A percentile compares a stretch with the other conserved stretches of the same genome.
Evolutionary conservation across 352 stramenopile species (phyloP).

Genomic region (Phytophthora sansomeana): DNA sequence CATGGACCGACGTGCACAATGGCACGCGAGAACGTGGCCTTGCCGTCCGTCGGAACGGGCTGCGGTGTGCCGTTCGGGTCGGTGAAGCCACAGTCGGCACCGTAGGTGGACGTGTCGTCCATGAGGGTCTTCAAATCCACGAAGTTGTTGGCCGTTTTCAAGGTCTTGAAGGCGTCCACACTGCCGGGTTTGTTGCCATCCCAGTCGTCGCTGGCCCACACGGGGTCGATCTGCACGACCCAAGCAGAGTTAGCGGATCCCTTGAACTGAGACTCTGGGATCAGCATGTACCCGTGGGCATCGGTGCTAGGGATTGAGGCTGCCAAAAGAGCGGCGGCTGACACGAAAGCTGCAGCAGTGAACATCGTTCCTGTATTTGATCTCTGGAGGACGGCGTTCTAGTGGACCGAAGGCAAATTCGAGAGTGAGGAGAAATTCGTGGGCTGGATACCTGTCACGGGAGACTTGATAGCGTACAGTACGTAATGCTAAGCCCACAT

Average conservation of each 20-base stretch:
- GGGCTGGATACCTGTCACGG: background rate
- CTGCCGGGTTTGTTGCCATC: conserved; percentile 19
- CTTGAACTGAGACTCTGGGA: conserved; percentile 29
- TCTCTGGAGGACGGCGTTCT: background rate
- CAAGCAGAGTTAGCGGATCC: conserved; percentile 29
- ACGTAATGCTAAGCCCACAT: conserved; percentile 9
- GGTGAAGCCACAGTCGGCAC: conserved; percentile 34
- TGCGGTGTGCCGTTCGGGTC: conserved; percentile 26
- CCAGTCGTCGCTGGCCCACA: conserved; percentile 27
- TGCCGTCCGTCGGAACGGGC: conserved; percentile 25
- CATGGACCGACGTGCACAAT: conserved; percentile 32
- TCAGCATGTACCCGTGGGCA: conserved; percentile 37
- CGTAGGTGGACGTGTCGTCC: conserved; percentile 32
- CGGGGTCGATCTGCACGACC: conserved; percentile 33
- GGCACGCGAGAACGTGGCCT: conserved; percentile 27
- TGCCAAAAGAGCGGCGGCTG: conserved; percentile 17
- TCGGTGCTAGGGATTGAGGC: conserved; percentile 12
- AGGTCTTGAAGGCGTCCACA: conserved; percentile 12
- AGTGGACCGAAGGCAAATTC: conserved; percentile 6
- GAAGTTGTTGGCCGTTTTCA: conserved; percentile 27
- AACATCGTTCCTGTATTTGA: conserved; percentile 6
- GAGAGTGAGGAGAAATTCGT: background rate
- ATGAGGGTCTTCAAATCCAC: conserved; percentile 29
- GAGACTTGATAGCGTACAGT: conserved; percentile 3
- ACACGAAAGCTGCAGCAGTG: conserved; percentile 18